These are phyloP conservation scores for Vanrija pseudolonga DNA, from an alignment of 1,284 basidiomycete species.

Conservation along the genomic window DNA sequence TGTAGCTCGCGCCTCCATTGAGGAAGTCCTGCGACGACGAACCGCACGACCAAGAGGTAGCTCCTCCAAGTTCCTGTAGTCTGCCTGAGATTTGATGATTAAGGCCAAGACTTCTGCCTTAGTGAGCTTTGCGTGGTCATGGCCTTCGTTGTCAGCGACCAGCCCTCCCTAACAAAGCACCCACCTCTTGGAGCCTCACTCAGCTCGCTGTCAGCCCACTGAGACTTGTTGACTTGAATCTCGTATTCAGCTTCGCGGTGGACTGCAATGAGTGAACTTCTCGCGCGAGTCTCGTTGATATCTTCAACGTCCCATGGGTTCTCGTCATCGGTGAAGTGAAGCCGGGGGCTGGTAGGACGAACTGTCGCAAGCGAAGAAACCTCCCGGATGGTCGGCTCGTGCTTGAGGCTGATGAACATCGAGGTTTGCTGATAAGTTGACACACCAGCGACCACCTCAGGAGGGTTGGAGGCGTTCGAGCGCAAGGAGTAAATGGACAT, in stretches of 20 bases:
- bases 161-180: neutral
- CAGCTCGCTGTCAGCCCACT: slow-evolving; percentile 25
- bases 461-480: slow-evolving; percentile 25
- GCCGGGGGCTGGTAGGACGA: neutral
- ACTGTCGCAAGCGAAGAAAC: slow-evolving; percentile 36
- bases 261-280: too few species aligned
- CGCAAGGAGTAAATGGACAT: slow-evolving; percentile 37
- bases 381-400: slow-evolving; percentile 38
- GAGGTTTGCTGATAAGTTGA: slow-evolving; percentile 30
- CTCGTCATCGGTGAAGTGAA: neutral
- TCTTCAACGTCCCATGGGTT: slow-evolving; percentile 10
- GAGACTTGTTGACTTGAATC: slow-evolving; percentile 18
- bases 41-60: slow-evolving; percentile 4
- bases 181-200: slow-evolving; percentile 20
- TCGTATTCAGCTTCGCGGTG: slow-evolving; percentile 30
- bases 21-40: slow-evolving; percentile 28
- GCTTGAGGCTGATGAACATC: slow-evolving; percentile 18
- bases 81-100: slow-evolving; percentile 29
- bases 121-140: neutral
- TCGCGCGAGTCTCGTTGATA: too few species aligned
- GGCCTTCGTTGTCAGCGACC: neutral
- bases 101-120: slow-evolving; percentile 28
- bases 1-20: slow-evolving; percentile 20
- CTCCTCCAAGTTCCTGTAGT: slow-evolving; percentile 32
- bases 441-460: slow-evolving; percentile 1